These are phyloP conservation scores for Cadophora malorum DNA, from an alignment of 2,329 filamentous ascomycete genomes.

Conservation along the genomic window DNA sequence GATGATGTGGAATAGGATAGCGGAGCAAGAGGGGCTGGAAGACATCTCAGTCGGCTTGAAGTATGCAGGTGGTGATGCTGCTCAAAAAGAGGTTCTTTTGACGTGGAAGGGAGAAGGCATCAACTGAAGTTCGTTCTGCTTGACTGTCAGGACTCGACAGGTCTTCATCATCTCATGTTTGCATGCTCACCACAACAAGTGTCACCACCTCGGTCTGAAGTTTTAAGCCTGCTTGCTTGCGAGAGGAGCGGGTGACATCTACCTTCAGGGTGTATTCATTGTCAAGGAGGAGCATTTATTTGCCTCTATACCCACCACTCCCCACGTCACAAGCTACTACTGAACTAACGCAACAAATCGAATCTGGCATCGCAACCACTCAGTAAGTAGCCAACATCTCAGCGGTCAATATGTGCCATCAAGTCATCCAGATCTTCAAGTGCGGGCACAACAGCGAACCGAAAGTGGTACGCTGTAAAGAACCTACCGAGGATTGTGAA, in stretches of 20 bases:
- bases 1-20: slow-evolving; percentile 74
- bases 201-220: slow-evolving; percentile 4
- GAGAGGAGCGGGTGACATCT: slow-evolving; percentile 13
- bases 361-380: background rate
- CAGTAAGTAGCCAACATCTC: background rate
- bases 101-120: slow-evolving; percentile 55
- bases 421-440: slow-evolving; percentile 40
- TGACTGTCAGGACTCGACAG: slow-evolving; percentile 21
- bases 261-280: background rate
- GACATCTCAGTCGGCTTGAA: slow-evolving; percentile 60
- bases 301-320: background rate
- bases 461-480: slow-evolving; percentile 33
- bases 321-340: slow-evolving; percentile 3
- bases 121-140: slow-evolving; percentile 24
- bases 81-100: slow-evolving; percentile 54
- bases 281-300: slow-evolving; percentile 11
- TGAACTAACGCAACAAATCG: background rate
- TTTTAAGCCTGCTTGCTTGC: slow-evolving; percentile 21
- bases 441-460: slow-evolving; percentile 38
- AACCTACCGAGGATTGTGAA: slow-evolving; percentile 33
- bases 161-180: slow-evolving; percentile 11
- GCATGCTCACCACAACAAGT: background rate
- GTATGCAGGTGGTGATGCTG: slow-evolving; percentile 46
- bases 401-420: slow-evolving; percentile 39
- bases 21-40: slow-evolving; percentile 66